phyloP scores from a whole-genome alignment of 352 stramenopile genomes.

The Phytophthora pinifolia region DNA sequence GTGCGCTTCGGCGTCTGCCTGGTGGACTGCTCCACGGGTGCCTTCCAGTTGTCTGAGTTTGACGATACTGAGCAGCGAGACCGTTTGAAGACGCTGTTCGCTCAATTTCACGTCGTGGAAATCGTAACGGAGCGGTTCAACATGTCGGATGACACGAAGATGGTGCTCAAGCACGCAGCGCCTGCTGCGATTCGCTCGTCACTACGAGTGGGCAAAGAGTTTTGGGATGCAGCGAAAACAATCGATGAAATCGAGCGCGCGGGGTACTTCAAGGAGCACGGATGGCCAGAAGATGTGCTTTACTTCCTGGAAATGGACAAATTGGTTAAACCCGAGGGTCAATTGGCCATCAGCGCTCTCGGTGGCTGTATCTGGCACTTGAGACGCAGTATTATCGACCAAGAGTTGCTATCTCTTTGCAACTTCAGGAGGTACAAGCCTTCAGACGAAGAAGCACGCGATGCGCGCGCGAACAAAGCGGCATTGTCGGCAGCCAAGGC shows the following conservation, averaged over 20 bases:
- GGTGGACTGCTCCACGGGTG: constrained; percentile 92
- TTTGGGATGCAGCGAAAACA: constrained; percentile 91
- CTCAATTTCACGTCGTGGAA: constrained; percentile 85
- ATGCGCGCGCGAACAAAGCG: constrained; percentile 22
- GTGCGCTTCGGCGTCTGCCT: constrained; percentile 94
- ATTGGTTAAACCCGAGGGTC: constrained; percentile 52
- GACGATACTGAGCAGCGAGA: constrained; percentile 95
- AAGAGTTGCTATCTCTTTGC: constrained; percentile 74
- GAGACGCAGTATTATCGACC: constrained; percentile 79
- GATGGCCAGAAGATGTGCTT: constrained; percentile 61
- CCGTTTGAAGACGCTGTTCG: constrained; percentile 95
- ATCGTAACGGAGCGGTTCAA: constrained; percentile 77
- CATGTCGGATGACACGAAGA: constrained; percentile 63
- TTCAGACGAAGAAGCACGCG: constrained; percentile 60
- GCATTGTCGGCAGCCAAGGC: constrained; percentile 32
- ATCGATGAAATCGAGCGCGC: constrained; percentile 89
- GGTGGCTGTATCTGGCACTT: constrained; percentile 82
- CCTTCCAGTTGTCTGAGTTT: constrained; percentile 97
- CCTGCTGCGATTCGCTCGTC: constrained; percentile 64
- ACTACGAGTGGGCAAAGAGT: constrained; percentile 67
- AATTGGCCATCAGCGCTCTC: constrained; percentile 68
- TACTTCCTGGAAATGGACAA: constrained; percentile 75
- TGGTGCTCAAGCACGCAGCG: constrained; percentile 74
- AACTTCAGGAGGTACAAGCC: constrained; percentile 84
- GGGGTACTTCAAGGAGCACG: constrained; percentile 86